These are phyloP conservation scores for Potentilla sterilis DNA, from an alignment of 306 rosid genomes.

Conservation along the genomic window DNA sequence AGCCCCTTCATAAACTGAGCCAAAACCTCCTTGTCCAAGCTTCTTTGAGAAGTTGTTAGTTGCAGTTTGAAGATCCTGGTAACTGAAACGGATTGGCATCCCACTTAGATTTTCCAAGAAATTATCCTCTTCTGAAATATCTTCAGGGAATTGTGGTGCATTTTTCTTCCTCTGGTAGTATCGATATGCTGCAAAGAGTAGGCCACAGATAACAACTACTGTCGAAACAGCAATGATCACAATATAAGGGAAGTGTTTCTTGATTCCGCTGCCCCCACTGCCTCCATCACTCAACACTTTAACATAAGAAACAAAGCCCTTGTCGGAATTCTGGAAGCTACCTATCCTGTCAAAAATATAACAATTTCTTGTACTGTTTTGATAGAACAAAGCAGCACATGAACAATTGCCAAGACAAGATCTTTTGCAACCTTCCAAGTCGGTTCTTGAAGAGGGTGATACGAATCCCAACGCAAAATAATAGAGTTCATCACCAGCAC, in stretches of 20 bases:
- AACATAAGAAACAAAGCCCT: conserved; percentile 58
- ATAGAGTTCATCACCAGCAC: conserved; percentile 49
- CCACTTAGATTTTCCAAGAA: conserved; percentile 73
- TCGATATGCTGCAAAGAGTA: conserved; percentile 49
- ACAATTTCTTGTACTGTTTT: conserved; percentile 66
- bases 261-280: conserved; percentile 33
- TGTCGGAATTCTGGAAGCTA: conserved; percentile 50
- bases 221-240: conserved; percentile 54
- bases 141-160: conserved; percentile 41
- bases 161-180: conserved; percentile 44
- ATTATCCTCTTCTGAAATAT: conserved; percentile 76
- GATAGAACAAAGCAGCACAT: conserved; percentile 79
- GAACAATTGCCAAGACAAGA: conserved; percentile 70
- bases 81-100: conserved; percentile 71
- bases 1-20: conserved; percentile 80
- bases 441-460: conserved; percentile 53
- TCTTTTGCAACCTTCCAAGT: conserved; percentile 56
- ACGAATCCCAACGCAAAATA: conserved; percentile 71
- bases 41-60: conserved; percentile 72
- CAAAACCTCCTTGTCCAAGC: conserved; percentile 94
- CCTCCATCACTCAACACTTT: conserved; percentile 48
- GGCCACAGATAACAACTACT: conserved; percentile 39
- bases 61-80: conserved; percentile 65
- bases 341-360: conserved; percentile 69
- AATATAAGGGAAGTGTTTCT: conserved; percentile 42